Evolutionary conservation across 306 rosid genomes (phyloP).

Genomic region (Senna tora): DNA sequence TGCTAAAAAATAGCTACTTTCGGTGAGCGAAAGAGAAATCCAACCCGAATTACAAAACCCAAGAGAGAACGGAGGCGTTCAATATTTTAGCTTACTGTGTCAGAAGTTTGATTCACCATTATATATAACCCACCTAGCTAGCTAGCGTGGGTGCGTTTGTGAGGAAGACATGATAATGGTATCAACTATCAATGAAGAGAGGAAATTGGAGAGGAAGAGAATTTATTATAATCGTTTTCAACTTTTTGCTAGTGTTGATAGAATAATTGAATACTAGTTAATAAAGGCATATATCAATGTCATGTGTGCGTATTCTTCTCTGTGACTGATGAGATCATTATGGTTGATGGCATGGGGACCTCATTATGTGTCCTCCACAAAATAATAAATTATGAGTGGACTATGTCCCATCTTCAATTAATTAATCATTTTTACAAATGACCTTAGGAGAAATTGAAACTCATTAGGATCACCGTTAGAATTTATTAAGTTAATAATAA

Average conservation of each 20-base stretch:
- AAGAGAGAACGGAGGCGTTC: not conserved
- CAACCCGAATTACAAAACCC: no score
- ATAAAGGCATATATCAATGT: not conserved
- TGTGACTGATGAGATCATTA: slow-evolving; percentile 41
- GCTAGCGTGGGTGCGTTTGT: not conserved
- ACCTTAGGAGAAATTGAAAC: no score
- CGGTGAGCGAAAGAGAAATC: not conserved
- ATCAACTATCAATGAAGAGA: no score
- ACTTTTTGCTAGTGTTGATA: not conserved
- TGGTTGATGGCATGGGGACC: slow-evolving; percentile 37
- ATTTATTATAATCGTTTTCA: not conserved
- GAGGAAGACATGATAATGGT: not conserved
- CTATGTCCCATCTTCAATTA: slow-evolving; percentile 25
- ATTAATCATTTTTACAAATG: not conserved
- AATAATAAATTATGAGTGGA: slow-evolving; percentile 8
- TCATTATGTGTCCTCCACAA: slow-evolving; percentile 13
- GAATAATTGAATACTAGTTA: no score
- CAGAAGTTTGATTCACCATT: not conserved
- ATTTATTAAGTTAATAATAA: no score
- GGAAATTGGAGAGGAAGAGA: not conserved
- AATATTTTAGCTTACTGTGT: not conserved
- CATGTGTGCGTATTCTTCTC: not conserved
- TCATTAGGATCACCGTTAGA: no score
- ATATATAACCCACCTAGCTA: slow-evolving; percentile 27
- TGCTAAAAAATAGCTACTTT: not conserved